Base-by-base conservation (phyloP, 306 rosid species). In the Vigna mungo region DNA sequence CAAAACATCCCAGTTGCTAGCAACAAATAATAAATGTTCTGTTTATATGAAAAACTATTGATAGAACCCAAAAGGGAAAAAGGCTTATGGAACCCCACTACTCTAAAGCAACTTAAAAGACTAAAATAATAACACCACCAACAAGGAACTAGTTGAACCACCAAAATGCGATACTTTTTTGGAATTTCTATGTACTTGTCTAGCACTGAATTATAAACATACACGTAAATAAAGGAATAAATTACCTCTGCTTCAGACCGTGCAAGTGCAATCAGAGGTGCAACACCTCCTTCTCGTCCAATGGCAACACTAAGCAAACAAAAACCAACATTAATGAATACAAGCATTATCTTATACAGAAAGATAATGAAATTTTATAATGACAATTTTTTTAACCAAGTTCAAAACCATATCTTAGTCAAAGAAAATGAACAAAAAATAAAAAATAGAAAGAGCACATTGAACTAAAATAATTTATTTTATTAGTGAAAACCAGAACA, bases 211-310 rank as follows among this genome's bases (percentile, higher is more conserved):
- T 34, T 18, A 49, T 43, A 36, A 68, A 60, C 71, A 62, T 14
- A 81, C 53, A 25, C 44, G 34, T 76, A 65, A 15, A 62, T 16
- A 74, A 78, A 43, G 66, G 64, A 83, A 81, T 44, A 80, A 71
- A 82, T 84, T 88, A 91, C 99, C 89, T 89, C 97, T 11, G 93
- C 89, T 36, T 91, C 97, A 58, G 97, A 96, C 54, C 97, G 89
- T 2, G 99, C 98, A 80, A 93, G 87, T 6, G 97, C 98, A 88
- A 96, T 96, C 85, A 96, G 84, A 43, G 99, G 98, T 30, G 95
- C 98, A 67, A 96, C 99, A 69, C 99, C 99, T 62, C 98, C 99
- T 93, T 96, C 98, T 72, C 89, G 91, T 70, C 99, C 99, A 85
- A 96, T 96, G 67, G 99, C 98, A 88, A 96, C 84, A 82, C 99